A percentile compares a stretch with the other conserved stretches of the same genome.
Conservation (phyloP, 257 asterid genomes). For the Rehmannia glutinosa region DNA sequence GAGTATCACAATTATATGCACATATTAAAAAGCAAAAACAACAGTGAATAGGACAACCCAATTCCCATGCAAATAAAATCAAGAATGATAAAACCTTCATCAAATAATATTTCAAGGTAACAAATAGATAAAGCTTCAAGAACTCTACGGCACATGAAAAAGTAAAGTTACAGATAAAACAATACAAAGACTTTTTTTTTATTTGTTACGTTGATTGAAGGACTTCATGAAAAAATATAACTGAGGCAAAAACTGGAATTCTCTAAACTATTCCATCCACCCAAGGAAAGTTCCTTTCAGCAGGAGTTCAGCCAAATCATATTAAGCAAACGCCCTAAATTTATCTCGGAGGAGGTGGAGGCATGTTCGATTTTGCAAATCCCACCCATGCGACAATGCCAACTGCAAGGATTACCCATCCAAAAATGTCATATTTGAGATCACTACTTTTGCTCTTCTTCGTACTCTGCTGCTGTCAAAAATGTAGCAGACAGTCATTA, state of each 20-base stretch:
- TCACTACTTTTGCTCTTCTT: conserved; percentile 45
- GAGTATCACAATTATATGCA: no score
- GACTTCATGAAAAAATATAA: conserved; percentile 2
- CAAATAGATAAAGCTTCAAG: background rate
- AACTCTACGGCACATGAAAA: background rate
- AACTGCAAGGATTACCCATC: conserved; percentile 61
- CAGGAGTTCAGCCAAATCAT: background rate
- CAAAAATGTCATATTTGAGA: conserved; percentile 46
- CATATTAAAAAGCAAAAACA: background rate
- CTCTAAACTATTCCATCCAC: conserved; percentile 14
- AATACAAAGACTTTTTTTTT: background rate
- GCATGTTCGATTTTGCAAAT: conserved; percentile 46
- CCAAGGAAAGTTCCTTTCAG: conserved; percentile 1
- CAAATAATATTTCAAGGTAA: background rate
- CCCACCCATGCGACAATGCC: conserved; percentile 58
- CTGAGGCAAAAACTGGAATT: background rate
- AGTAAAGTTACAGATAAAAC: background rate
- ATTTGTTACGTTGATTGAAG: background rate
- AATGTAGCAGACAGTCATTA: background rate
- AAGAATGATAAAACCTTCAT: background rate
- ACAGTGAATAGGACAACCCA: background rate
- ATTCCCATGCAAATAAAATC: no score
- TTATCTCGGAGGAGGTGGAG: conserved; percentile 47
- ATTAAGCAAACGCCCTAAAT: background rate
- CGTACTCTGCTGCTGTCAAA: conserved; percentile 35